Percentiles rank a stretch among this genome's conserved stretches.
phyloP scores from a whole-genome alignment of 1,284 basidiomycete species.

The Pyrrhoderma lamaoense region DNA sequence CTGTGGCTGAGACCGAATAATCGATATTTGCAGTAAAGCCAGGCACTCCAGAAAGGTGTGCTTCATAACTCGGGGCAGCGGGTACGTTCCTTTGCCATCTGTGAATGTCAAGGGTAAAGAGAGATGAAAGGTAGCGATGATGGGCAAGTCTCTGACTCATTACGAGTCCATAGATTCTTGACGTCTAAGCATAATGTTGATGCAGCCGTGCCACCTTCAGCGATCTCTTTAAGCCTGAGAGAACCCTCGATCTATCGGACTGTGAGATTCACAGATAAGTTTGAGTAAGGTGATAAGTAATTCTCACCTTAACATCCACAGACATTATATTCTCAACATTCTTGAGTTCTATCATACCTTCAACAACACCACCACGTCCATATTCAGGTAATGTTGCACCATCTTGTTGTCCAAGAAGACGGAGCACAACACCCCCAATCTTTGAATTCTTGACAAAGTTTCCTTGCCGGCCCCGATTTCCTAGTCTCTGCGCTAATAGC shows the following conservation, averaged over 20 bases:
- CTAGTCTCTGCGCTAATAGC: slow-evolving; percentile 39
- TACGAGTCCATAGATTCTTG: slow-evolving; percentile 49
- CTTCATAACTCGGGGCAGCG: slow-evolving; percentile 52
- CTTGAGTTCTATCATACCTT: slow-evolving; percentile 48
- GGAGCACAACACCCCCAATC: slow-evolving; percentile 43
- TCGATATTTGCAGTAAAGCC: slow-evolving; percentile 56
- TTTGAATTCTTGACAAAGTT: slow-evolving; percentile 57
- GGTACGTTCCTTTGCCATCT: slow-evolving; percentile 45
- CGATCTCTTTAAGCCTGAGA: slow-evolving; percentile 49
- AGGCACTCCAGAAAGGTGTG: slow-evolving; percentile 56
- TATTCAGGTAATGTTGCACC: slow-evolving; percentile 48
- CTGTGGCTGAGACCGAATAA: slow-evolving; percentile 46
- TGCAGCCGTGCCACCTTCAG: slow-evolving; percentile 50
- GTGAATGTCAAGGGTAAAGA: slow-evolving; percentile 50
- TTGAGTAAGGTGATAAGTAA: not conserved
- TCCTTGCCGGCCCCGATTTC: slow-evolving; percentile 32
- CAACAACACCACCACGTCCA: slow-evolving; percentile 42
- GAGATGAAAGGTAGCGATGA: slow-evolving; percentile 43
- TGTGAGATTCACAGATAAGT: not conserved
- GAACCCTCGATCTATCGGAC: slow-evolving; percentile 18
- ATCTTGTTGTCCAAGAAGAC: slow-evolving; percentile 45
- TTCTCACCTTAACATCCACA: slow-evolving; percentile 56
- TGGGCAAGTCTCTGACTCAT: slow-evolving; percentile 41
- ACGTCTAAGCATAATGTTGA: slow-evolving; percentile 46
- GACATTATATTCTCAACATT: slow-evolving; percentile 49